phyloP scores from a whole-genome alignment of 257 asterid genomes.

The Cinchona pubescens region DNA sequence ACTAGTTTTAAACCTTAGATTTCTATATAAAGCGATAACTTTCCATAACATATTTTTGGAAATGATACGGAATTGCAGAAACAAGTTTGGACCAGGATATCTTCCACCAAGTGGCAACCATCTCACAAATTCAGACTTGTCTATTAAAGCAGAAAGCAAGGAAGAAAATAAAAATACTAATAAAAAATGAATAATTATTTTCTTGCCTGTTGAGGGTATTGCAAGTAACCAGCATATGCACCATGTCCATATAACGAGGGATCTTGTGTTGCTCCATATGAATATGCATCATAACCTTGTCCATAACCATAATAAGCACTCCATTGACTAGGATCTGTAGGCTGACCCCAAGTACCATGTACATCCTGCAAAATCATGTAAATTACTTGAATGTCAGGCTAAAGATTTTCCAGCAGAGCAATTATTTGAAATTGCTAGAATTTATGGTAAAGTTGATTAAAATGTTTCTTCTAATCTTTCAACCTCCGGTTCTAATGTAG shows the following conservation, averaged over 20 bases:
- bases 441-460: background rate
- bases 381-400: slow-evolving; percentile 13
- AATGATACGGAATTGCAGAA: background rate
- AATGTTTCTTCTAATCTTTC: background rate
- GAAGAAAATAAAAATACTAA: background rate
- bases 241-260: slow-evolving; percentile 79
- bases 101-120: background rate
- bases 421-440: background rate
- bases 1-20: background rate
- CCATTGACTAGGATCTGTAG: slow-evolving; percentile 83
- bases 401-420: background rate
- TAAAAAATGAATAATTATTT: slow-evolving; percentile 6
- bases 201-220: slow-evolving; percentile 77
- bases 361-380: slow-evolving; percentile 51
- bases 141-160: slow-evolving; percentile 8
- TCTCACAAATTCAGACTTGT: background rate
- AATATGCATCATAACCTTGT: slow-evolving; percentile 92
- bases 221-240: slow-evolving; percentile 78
- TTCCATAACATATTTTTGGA: background rate
- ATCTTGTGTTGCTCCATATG: slow-evolving; percentile 79
- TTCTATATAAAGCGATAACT: background rate
- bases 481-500: background rate
- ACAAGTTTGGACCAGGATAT: background rate
- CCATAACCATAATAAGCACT: slow-evolving; percentile 87
- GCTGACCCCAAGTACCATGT: slow-evolving; percentile 62